phyloP scores from a whole-genome alignment of 371 early-diverging fungal species.

The Lichtheimia corymbifera region DNA sequence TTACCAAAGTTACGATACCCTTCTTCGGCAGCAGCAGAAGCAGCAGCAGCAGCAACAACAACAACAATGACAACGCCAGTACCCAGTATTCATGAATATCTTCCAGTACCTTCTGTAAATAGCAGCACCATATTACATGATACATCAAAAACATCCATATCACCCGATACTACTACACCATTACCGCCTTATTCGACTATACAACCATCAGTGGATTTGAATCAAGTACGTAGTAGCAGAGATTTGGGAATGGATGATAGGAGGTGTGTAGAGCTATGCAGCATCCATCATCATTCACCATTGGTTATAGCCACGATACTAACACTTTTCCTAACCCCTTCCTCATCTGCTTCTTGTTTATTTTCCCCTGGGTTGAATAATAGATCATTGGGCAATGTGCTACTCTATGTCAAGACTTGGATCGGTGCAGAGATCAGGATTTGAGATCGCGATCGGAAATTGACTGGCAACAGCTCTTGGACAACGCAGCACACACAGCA shows the following conservation, averaged over 20 bases:
- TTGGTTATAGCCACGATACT: too few species aligned
- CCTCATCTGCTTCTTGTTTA: too few species aligned
- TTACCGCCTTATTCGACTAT: not conserved
- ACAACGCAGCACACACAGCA: conserved; percentile 10
- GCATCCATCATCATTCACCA: too few species aligned
- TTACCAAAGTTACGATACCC: conserved; percentile 8
- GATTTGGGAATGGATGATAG: too few species aligned
- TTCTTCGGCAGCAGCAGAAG: not conserved
- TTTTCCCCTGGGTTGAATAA: too few species aligned
- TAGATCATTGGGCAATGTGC: conserved; percentile 18
- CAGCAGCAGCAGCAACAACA: too few species aligned
- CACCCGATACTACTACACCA: not conserved
- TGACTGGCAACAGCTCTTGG: conserved; percentile 5
- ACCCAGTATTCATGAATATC: not conserved
- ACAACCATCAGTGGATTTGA: not conserved
- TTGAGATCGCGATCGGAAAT: conserved; percentile 6
- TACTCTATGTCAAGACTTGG: conserved; percentile 13
- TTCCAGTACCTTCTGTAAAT: conserved; percentile 3
- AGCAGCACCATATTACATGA: not conserved
- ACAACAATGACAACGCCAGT: not conserved
- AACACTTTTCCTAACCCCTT: too few species aligned
- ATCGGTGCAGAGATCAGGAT: conserved; percentile 11
- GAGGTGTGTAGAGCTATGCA: too few species aligned
- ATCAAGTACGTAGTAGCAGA: not conserved
- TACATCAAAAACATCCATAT: not conserved